A percentile compares a stretch with the other conserved stretches of the same genome.
Conservation (phyloP, 2,329 filamentous ascomycete species). For the Thermothelomyces thermophilus region DNA sequence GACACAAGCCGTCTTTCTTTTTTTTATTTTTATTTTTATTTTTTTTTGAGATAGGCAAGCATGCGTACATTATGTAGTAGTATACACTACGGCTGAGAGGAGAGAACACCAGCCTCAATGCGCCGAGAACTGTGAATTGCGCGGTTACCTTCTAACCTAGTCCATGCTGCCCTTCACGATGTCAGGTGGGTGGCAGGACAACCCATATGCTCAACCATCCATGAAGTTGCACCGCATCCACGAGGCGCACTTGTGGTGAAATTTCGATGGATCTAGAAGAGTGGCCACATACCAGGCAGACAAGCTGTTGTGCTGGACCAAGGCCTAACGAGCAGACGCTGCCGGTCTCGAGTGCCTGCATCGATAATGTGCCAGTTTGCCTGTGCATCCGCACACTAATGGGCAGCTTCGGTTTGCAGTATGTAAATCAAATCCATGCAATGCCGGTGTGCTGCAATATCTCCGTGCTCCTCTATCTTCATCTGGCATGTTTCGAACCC, state of each 20-base stretch:
- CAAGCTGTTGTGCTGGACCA: too few relatives aligned
- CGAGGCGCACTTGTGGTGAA: not conserved
- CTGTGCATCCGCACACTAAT: not conserved
- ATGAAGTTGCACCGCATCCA: slow-evolving; percentile 4
- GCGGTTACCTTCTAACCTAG: too few relatives aligned
- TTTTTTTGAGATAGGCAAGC: too few relatives aligned
- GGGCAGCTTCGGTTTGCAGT: not conserved
- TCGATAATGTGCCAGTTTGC: slow-evolving; percentile 2
- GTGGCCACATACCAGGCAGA: too few relatives aligned
- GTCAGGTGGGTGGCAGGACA: not conserved
- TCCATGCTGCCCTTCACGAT: slow-evolving; percentile 5
- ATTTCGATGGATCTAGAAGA: too few relatives aligned
- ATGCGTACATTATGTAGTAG: too few relatives aligned
- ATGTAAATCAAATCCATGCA: too few relatives aligned
- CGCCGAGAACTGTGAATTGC: not conserved
- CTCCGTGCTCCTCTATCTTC: too few relatives aligned
- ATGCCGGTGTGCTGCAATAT: too few relatives aligned
- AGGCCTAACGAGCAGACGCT: not conserved
- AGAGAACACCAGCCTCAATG: too few relatives aligned
- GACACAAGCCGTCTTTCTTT: not conserved
- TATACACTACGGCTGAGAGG: too few relatives aligned
- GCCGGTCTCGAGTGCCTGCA: not conserved
- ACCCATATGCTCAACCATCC: not conserved
- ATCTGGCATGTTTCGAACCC: too few relatives aligned
- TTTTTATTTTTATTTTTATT: not conserved